A percentile compares a stretch with the other conserved stretches of the same genome.
Evolutionary conservation across 495 filamentous ascomycete species (phyloP).

Genomic region (Bombardia bombarda): DNA sequence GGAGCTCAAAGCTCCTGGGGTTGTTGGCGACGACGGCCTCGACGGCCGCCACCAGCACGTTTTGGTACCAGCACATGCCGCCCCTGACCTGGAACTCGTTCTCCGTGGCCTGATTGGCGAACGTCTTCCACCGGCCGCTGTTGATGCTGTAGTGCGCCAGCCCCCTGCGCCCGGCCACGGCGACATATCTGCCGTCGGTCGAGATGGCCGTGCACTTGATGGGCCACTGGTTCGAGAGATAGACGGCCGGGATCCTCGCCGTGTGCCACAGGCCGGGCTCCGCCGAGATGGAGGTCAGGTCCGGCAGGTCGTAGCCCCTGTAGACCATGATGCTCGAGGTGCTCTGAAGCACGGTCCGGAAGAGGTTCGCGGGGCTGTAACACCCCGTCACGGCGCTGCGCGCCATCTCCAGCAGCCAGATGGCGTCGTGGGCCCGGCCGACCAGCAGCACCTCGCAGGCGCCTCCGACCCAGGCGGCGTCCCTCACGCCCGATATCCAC

Average conservation of each 20-base stretch:
- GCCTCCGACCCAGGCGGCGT: constrained; percentile 78
- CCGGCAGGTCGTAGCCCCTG: constrained; percentile 82
- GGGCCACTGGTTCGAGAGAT: constrained; percentile 86
- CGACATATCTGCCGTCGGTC: constrained; percentile 86
- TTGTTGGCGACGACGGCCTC: too few relatives aligned
- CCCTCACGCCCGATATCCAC: constrained; percentile 68
- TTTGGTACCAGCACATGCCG: constrained; percentile 98
- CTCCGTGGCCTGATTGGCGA: constrained; percentile 70
- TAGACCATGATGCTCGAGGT: constrained; percentile 82
- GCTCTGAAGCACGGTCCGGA: constrained; percentile 80
- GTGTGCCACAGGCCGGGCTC: constrained; percentile 91
- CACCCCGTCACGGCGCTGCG: constrained; percentile 85
- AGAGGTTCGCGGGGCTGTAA: constrained; percentile 82
- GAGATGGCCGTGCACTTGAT: constrained; percentile 81
- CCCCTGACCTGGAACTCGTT: constrained; percentile 87
- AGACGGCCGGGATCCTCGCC: constrained; percentile 74
- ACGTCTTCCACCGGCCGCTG: constrained; percentile 93
- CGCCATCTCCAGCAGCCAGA: constrained; percentile 88
- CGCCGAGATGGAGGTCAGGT: constrained; percentile 84
- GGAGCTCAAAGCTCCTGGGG: constrained; percentile 78
- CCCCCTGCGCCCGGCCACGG: constrained; percentile 85
- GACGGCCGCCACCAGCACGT: constrained; percentile 89
- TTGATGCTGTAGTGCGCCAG: constrained; percentile 93
- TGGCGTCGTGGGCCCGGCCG: constrained; percentile 56
- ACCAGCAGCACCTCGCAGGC: constrained; percentile 78